phyloP scores from a whole-genome alignment of 1,284 basidiomycete genomes.

The Rhodotorula sp. region DNA sequence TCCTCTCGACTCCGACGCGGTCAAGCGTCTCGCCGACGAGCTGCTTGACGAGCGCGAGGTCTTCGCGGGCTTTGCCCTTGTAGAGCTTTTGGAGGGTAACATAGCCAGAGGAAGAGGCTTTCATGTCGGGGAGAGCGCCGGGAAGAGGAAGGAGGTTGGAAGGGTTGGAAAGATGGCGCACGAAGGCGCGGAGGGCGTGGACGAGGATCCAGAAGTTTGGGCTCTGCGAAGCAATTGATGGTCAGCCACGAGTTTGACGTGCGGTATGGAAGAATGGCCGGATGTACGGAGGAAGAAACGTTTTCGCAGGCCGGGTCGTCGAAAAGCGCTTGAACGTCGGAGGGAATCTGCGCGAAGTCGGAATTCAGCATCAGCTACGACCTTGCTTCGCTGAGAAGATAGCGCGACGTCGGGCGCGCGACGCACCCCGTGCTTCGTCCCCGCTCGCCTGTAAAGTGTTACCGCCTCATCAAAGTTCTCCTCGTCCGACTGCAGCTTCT shows the following conservation, averaged over 20 bases:
- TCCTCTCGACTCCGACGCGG: slow-evolving; percentile 44
- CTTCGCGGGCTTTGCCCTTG: slow-evolving; percentile 66
- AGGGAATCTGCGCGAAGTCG: slow-evolving; percentile 57
- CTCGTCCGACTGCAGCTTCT: slow-evolving; percentile 73
- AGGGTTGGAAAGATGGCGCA: slow-evolving; percentile 56
- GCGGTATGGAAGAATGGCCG: not conserved
- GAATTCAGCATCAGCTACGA: not conserved
- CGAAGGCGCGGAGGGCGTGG: slow-evolving; percentile 65
- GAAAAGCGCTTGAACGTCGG: slow-evolving; percentile 66
- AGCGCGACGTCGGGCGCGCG: not conserved
- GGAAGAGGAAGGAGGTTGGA: slow-evolving; percentile 60
- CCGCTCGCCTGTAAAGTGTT: slow-evolving; percentile 49
- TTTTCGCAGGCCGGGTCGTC: slow-evolving; percentile 58
- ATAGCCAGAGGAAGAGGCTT: slow-evolving; percentile 80
- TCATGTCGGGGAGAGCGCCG: slow-evolving; percentile 89
- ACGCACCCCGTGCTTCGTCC: slow-evolving; percentile 69
- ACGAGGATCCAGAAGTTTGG: slow-evolving; percentile 83
- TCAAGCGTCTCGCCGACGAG: slow-evolving; percentile 48
- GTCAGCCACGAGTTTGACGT: not conserved
- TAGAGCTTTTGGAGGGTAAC: slow-evolving; percentile 76
- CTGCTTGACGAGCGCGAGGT: slow-evolving; percentile 55
- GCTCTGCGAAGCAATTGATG: slow-evolving; percentile 34
- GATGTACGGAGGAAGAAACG: slow-evolving; percentile 49
- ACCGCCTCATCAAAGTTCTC: slow-evolving; percentile 96
- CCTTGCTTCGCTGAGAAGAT: not conserved